phyloP scores from a whole-genome alignment of 2,329 filamentous ascomycete species.

The Fusarium goolgardi region DNA sequence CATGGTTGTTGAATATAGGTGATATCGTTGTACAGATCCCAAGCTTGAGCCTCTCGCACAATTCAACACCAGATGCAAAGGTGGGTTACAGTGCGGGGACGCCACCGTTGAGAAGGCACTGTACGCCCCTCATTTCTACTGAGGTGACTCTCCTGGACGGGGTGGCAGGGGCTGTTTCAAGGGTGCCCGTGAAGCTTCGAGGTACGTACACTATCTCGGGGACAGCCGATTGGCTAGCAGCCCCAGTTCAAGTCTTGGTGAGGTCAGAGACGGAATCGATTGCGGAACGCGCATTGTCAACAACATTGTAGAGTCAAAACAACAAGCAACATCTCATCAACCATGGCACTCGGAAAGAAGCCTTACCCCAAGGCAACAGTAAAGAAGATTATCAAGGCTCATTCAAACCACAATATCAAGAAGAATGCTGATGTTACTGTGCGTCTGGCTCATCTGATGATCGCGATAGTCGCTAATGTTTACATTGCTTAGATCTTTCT shows the following conservation, averaged over 20 bases:
- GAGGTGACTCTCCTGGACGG: background rate
- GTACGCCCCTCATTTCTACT: slow-evolving; percentile 35
- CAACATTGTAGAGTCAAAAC: slow-evolving; percentile 38
- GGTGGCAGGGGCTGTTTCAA: slow-evolving; percentile 1
- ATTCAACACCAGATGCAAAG: slow-evolving; percentile 35
- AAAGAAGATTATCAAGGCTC: slow-evolving; percentile 90
- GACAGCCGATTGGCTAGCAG: slow-evolving; percentile 42
- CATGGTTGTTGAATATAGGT: slow-evolving; percentile 47
- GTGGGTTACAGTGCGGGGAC: slow-evolving; percentile 45
- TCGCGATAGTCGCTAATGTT: slow-evolving; percentile 43
- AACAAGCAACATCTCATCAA: slow-evolving; percentile 18
- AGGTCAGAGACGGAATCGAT: slow-evolving; percentile 38
- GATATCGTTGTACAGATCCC: slow-evolving; percentile 31
- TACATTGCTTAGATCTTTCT: slow-evolving; percentile 76
- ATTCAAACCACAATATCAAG: slow-evolving; percentile 81
- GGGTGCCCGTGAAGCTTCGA: slow-evolving; percentile 10
- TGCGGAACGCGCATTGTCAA: slow-evolving; percentile 44
- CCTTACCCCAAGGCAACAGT: slow-evolving; percentile 86
- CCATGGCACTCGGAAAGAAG: slow-evolving; percentile 68
- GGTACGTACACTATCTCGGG: slow-evolving; percentile 41
- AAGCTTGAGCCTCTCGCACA: slow-evolving; percentile 29
- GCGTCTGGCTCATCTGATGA: slow-evolving; percentile 46
- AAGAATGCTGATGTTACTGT: slow-evolving; percentile 90
- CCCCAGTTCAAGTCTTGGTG: slow-evolving; percentile 24
- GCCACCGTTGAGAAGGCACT: slow-evolving; percentile 22